These are phyloP conservation scores for Potentilla sterilis DNA, from an alignment of 306 rosid species.

Conservation along the genomic window DNA sequence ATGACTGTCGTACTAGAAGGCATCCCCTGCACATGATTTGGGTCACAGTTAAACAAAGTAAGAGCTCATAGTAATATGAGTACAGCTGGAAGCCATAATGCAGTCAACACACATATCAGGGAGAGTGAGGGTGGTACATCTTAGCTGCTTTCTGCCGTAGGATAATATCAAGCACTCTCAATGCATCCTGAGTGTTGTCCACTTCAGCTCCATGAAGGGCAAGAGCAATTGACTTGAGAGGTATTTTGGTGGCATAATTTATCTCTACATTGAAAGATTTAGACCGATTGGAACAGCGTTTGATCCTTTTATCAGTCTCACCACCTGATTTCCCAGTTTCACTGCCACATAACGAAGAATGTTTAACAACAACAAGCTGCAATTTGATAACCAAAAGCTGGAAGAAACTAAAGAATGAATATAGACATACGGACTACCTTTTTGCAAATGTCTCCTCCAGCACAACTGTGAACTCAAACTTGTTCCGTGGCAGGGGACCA, in stretches of 20 bases:
- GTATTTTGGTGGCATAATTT: constrained; percentile 60
- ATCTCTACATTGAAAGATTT: constrained; percentile 62
- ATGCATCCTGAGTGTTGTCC: constrained; percentile 62
- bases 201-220: constrained; percentile 52
- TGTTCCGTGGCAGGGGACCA: constrained; percentile 62
- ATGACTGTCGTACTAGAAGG: constrained; percentile 90
- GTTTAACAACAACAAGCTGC: constrained; percentile 15
- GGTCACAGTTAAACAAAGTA: constrained; percentile 23
- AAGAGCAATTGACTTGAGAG: constrained; percentile 55
- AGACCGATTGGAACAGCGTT: constrained; percentile 39
- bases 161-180: constrained; percentile 76
- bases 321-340: constrained; percentile 34
- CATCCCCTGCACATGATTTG: constrained; percentile 55
- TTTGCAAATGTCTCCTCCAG: constrained; percentile 73
- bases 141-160: constrained; percentile 86
- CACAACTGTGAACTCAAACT: constrained; percentile 59
- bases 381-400: constrained; percentile 3
- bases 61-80: constrained; percentile 17
- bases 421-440: constrained; percentile 29
- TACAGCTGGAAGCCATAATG: constrained; percentile 12
- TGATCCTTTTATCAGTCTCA: constrained; percentile 54
- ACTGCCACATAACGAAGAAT: constrained; percentile 26
- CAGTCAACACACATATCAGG: background rate
- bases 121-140: constrained; percentile 31
- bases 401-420: background rate